These are phyloP conservation scores for Lycium ferocissimum DNA, from an alignment of 257 asterid species.

Conservation along the genomic window DNA sequence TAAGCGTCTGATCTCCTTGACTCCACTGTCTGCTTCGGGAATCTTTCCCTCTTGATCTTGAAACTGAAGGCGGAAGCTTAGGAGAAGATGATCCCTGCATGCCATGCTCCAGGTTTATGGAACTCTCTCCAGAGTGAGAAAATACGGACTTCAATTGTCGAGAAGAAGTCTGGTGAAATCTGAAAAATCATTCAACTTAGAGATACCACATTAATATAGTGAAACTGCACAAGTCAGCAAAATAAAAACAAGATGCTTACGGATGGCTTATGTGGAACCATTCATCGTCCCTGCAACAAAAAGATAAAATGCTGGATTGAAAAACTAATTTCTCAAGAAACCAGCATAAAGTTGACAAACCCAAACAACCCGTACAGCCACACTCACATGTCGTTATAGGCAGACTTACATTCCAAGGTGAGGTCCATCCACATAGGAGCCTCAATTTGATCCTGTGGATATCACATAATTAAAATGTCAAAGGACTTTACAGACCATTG, in stretches of 20 bases:
- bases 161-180: slow-evolving; percentile 55
- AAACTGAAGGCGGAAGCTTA: slow-evolving; percentile 50
- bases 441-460: slow-evolving; percentile 54
- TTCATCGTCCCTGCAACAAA: slow-evolving; percentile 54
- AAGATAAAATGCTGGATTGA: slow-evolving; percentile 22
- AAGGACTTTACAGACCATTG: not conserved
- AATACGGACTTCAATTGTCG: slow-evolving; percentile 39
- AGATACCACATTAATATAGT: not conserved
- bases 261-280: slow-evolving; percentile 57
- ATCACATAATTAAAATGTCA: not conserved
- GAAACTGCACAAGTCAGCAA: slow-evolving; percentile 6
- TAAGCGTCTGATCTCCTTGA: slow-evolving; percentile 26
- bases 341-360: slow-evolving; percentile 12
- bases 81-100: slow-evolving; percentile 43
- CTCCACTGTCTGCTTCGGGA: slow-evolving; percentile 41
- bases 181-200: slow-evolving; percentile 36
- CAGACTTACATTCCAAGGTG: slow-evolving; percentile 43
- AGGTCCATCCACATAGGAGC: slow-evolving; percentile 63
- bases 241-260: slow-evolving; percentile 38
- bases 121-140: slow-evolving; percentile 25
- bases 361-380: not conserved
- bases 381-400: slow-evolving; percentile 46
- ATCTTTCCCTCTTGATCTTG: slow-evolving; percentile 54
- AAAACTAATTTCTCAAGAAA: slow-evolving; percentile 25
- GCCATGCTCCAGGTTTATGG: slow-evolving; percentile 28